Evolutionary conservation across 768 basidiomycete genomes (phyloP), one percentile per base, ranked within the genome.

Genomic region (Kwoniella bestiolae): DNA sequence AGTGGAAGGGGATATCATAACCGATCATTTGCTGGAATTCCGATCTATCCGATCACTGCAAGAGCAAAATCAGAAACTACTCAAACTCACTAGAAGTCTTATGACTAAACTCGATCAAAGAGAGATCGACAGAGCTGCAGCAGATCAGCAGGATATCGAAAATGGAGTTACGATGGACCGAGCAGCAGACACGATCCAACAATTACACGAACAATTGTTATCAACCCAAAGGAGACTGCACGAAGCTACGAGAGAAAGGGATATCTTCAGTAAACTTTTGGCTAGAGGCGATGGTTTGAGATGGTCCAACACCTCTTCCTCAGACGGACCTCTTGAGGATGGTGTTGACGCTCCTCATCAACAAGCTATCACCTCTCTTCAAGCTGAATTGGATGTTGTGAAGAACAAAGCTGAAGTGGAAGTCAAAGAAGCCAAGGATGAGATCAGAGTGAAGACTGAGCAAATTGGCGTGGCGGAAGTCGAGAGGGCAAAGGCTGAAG

Each of bases 11-110:
- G 85, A 86, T 1, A 87, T 97, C 67, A 94, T 98, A 79, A 89
- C 91, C 18, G 90, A 91, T 74, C 86, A 93, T 72, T 86, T 98
- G 21, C 90, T 97, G 26, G 85, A 91, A 34, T 98, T 93, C 87
- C 85, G 85, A 47, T 90, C 88, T 0, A 86, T 97, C 57, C 85
- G 86, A 14, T 84, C 86, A 12, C 83, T 99, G n/a, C 94, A 97
- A 75, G 86, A 88, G 45, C 94, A 95, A 82, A 98, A 98, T 78
- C 90, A 91, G 83, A 90, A 90, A 71, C 82, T 97, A 25, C 83
- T 98, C 51, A 88, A 86, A 79, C 88, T 95, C 69, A 88, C 90
- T 12, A 85, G 94, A 18, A 90, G 91, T 60, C 84, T 98, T 41
- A 92, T 90, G 5, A 82, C 85, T 38, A 89, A 90, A 83, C 86